Percentiles rank a stretch among this genome's conserved stretches.
Evolutionary conservation across 768 basidiomycete genomes (phyloP).

Genomic region (Gymnopilus dilepis): DNA sequence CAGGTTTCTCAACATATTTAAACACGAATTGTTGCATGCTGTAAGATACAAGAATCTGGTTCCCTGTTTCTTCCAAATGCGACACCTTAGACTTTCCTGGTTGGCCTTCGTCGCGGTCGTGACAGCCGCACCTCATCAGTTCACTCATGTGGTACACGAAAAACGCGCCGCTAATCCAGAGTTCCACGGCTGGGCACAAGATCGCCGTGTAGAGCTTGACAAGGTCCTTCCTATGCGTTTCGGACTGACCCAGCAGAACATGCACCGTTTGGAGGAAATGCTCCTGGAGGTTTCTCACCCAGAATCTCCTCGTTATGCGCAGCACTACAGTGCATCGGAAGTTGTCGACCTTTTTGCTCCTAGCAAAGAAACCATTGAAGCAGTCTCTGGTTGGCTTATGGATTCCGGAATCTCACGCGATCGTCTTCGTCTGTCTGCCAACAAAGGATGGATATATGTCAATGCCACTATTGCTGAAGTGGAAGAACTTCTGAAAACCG

Average conservation of each 20-base stretch:
- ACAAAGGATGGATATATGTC: constrained; percentile 48
- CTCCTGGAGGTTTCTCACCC: constrained; percentile 57
- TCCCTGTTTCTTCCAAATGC: background rate
- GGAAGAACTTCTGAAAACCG: constrained; percentile 46
- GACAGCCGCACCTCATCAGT: constrained; percentile 18
- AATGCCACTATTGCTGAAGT: constrained; percentile 47
- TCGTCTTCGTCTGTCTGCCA: constrained; percentile 42
- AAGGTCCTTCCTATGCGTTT: constrained; percentile 52
- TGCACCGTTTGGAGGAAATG: constrained; percentile 48
- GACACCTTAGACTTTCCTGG: background rate
- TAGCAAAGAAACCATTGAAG: constrained; percentile 41
- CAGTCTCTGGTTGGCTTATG: constrained; percentile 50
- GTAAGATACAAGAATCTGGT: background rate
- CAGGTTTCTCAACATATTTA: constrained; percentile 1
- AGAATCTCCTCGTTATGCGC: constrained; percentile 53
- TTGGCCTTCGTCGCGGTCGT: background rate
- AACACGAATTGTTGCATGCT: background rate
- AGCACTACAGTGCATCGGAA: constrained; percentile 51
- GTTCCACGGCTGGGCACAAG: constrained; percentile 27
- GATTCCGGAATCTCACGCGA: constrained; percentile 44
- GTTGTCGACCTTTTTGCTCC: constrained; percentile 54
- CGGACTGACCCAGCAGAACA: constrained; percentile 51
- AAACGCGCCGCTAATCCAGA: constrained; percentile 31
- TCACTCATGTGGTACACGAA: constrained; percentile 36
- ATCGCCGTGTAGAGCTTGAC: constrained; percentile 28